Conservation (phyloP, 148 eudicot species). For the Mesembryanthemum crystallinum region DNA sequence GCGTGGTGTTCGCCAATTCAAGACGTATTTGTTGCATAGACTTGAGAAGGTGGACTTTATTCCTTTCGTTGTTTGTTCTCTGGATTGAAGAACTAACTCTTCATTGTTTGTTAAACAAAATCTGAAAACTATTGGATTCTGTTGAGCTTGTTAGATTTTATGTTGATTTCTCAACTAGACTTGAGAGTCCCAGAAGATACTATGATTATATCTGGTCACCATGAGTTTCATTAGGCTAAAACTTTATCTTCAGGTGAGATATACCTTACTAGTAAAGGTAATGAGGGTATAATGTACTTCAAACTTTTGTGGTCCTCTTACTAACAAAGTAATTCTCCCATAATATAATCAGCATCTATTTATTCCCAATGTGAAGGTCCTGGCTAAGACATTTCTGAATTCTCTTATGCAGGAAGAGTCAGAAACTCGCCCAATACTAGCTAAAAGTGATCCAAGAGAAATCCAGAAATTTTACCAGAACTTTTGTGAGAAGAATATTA, state of each 20-base stretch:
- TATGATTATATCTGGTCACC: background rate
- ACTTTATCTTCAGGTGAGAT: background rate
- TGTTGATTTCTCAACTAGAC: background rate
- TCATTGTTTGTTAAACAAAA: background rate
- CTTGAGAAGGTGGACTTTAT: conserved; percentile 63
- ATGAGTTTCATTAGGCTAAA: background rate
- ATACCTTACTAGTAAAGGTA: background rate
- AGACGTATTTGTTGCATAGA: conserved; percentile 84
- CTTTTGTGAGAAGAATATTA: conserved; percentile 69
- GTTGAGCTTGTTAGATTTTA: background rate
- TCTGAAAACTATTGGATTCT: background rate
- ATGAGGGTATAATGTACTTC: background rate
- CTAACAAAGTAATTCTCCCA: background rate
- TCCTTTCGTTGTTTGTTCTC: conserved; percentile 13
- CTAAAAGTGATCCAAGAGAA: conserved; percentile 74
- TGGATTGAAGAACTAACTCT: background rate
- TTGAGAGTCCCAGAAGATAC: background rate
- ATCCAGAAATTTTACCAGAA: conserved; percentile 72
- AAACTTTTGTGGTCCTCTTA: too few species aligned
- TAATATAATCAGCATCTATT: background rate
- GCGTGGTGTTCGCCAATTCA: conserved; percentile 95
- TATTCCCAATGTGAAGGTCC: conserved; percentile 5
- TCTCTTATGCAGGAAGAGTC: conserved; percentile 67
- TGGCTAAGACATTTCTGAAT: conserved; percentile 14
- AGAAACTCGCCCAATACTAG: conserved; percentile 47